phyloP scores from a whole-genome alignment of 2,329 filamentous ascomycete species.

The Aschersonia sp. region DNA sequence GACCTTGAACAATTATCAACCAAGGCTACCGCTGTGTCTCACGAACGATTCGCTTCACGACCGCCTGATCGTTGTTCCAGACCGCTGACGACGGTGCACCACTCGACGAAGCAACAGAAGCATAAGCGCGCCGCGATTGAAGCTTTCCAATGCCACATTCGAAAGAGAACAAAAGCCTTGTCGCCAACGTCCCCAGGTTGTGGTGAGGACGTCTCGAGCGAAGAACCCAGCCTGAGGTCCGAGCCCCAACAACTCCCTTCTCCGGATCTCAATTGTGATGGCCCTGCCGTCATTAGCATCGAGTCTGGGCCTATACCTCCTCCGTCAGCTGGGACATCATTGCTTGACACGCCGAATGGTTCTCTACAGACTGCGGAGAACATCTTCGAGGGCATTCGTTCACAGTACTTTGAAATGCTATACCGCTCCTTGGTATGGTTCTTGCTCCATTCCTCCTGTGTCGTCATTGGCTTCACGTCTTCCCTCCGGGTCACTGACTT shows the following conservation, averaged over 20 bases:
- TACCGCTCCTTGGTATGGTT: constrained; percentile 45
- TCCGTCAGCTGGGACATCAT: not conserved
- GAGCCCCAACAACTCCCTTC: constrained; percentile 8
- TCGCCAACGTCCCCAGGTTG: constrained; percentile 20
- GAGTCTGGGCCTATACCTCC: not conserved
- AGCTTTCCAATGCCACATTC: constrained; percentile 46
- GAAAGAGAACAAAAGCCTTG: constrained; percentile 31
- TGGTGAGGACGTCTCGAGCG: constrained; percentile 11
- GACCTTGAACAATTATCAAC: constrained; percentile 38
- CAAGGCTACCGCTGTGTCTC: constrained; percentile 27
- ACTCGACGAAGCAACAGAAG: constrained; percentile 33
- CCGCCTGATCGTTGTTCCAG: constrained; percentile 8
- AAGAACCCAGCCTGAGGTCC: constrained; percentile 6
- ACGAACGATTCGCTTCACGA: constrained; percentile 13
- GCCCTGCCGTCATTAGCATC: not conserved
- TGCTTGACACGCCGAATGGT: constrained; percentile 1
- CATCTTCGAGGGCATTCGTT: constrained; percentile 44
- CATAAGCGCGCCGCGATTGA: constrained; percentile 46
- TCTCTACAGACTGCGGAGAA: constrained; percentile 28
- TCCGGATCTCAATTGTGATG: not conserved
- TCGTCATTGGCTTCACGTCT: no score
- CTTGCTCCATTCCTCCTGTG: no score
- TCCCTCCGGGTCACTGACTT: not conserved
- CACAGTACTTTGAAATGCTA: constrained; percentile 43
- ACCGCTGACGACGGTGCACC: constrained; percentile 24